Evolutionary conservation across 805 yeast species (phyloP), one percentile per base, ranked within the genome.

Genomic region (Wickerhamiella parazyma): DNA sequence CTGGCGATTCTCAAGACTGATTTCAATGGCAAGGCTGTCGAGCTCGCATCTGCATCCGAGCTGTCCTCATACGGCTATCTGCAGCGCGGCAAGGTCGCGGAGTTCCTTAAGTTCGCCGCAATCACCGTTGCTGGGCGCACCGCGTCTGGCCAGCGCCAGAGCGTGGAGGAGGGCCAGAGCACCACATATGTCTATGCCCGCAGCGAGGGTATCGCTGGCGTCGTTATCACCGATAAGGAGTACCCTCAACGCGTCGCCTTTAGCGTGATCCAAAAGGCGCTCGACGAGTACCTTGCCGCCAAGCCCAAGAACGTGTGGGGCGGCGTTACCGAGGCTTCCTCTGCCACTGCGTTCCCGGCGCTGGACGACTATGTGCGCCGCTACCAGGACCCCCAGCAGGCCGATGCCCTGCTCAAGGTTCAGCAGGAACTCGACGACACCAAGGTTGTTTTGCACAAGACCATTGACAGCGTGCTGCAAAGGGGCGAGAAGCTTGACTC

Each of bases 341-440:
- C 73, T 14, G 58, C 62, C 11, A 67, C 80, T 44, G 63, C 65
- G 33, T 76, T 72, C 59, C 74, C 73, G 20, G 75, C 73, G 48
- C 69, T 89, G 55, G 81, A 77, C 25, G 66, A 64, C 20, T 86
- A 86, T 60, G 66, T 91, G 52, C 66, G 69, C 54, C 83, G 83
- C 57, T 91, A 91, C 65, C 98, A 91, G 66, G 95, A 91, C 61
- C 99, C 99, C 24, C 72, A 80, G 34, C 95, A 91, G 67, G 97
- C 97, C 0, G 99, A 91, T 61, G 80, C 95, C 9, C 77, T 91
- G 49, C 80, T 91, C 94, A 82, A 80, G 62, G 98, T 91, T 18
- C 98, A 91, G 68, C 94, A 86, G 59, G 98, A 91, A 64, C 73
- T 91, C 55, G 98, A 91, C 63, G 98, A 91, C 60, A 91, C 98